Conservation (phyloP, 2,329 filamentous ascomycete genomes). For the Diaporthe eres region DNA sequence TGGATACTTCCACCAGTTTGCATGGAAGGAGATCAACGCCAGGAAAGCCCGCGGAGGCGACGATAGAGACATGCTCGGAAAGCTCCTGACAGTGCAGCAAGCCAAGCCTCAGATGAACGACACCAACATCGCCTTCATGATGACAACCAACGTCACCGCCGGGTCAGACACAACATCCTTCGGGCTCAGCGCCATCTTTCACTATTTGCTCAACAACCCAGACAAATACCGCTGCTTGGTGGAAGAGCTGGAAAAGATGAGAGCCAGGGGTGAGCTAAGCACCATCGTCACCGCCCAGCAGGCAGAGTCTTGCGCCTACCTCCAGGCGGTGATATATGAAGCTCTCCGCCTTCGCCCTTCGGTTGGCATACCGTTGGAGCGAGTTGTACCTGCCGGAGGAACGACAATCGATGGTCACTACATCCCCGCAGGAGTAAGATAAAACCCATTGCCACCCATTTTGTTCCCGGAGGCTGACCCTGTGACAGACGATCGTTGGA, state of each 20-base stretch:
- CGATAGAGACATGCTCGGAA: background rate
- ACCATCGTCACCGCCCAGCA: background rate
- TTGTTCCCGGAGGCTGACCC: background rate
- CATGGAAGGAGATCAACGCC: background rate
- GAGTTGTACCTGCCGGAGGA: background rate
- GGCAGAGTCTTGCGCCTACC: background rate
- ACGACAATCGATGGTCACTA: background rate
- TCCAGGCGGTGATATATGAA: background rate
- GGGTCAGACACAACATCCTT: background rate
- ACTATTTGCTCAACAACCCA: background rate
- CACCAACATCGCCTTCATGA: background rate
- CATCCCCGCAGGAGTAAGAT: background rate
- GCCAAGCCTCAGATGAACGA: background rate
- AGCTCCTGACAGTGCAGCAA: background rate
- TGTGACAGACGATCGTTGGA: background rate
- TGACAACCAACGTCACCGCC: background rate
- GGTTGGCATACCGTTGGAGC: background rate
- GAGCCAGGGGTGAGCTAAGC: background rate
- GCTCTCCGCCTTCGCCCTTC: background rate
- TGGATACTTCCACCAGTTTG: background rate
- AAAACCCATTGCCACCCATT: background rate
- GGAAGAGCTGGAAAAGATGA: background rate
- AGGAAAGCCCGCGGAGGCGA: background rate
- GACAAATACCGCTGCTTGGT: background rate
- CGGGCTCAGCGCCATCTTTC: background rate